Evolutionary conservation across 202 grass and related monocot species (phyloP), one percentile per base, ranked within the genome.

Genomic region (Dendrocalamus latiflorus): DNA sequence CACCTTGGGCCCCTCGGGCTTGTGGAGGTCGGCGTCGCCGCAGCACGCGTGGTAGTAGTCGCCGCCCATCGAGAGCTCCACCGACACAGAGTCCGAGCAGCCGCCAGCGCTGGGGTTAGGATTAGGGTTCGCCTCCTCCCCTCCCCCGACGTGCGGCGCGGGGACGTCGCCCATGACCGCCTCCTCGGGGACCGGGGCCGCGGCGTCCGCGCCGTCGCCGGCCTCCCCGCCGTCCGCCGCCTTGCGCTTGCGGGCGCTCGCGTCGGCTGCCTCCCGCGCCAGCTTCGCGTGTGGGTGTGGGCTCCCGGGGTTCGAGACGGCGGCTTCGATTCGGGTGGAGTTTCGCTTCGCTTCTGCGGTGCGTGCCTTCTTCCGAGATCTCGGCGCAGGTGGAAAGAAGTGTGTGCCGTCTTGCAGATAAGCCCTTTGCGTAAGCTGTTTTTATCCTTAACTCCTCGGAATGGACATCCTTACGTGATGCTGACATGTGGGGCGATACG

Each of bases 261-360:
- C 81, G 83, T 91, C 95, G 76, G 91, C 95, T 77, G 95, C 87
- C 87, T 98, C 95, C 75, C 68, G 78, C 86, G 95, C 95, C 95
- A 98, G 93, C 86, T 89, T 89, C 81, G 85, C 79, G 63, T 45
- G 37, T 20, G 30, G 50, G 71, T 8, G 22, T 36, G 10, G n/a
- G 63, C 84, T 75, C 78, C n/a, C 50, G 85, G 81, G 67, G 81
- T 58, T 68, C 47, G 80, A 61, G 86, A 50, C 44, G 82, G 78
- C 49, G 80, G 68, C 81, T 88, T 91, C 81, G 85, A 83, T 82
- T 65, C 71, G 88, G 51, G 81, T 62, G 51, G 18, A 62, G 55
- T 37, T 38, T 61, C 34, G 38, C n/a, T n/a, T n/a, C n/a, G n/a
- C 65, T 64, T 28, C 61, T 64, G 26, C 86, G 28, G 65, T 13